Percentiles rank a stretch among this genome's conserved stretches.
phyloP scores from a whole-genome alignment of 1,284 basidiomycete species.

The Rhodotorula sp. region DNA sequence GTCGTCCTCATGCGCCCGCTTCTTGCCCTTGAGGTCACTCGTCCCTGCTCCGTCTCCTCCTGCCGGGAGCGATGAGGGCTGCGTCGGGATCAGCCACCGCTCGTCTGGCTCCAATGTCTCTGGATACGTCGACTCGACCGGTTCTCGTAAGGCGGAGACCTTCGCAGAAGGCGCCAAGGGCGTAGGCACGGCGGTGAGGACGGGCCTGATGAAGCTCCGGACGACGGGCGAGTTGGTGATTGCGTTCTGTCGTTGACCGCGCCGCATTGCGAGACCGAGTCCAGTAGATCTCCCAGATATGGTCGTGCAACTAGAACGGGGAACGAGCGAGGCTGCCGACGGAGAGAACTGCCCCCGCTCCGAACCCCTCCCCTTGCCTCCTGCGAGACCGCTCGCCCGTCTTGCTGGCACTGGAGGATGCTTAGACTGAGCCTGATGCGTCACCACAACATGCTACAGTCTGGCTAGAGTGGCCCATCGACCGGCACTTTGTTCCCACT shows the following conservation, averaged over 20 bases:
- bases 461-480: too few relatives aligned
- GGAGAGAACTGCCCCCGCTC: too few relatives aligned
- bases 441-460: too few relatives aligned
- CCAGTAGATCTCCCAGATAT: not conserved
- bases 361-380: too few relatives aligned
- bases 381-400: too few relatives aligned
- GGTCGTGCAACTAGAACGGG: not conserved
- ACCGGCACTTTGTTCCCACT: too few relatives aligned
- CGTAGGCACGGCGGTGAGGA: slow-evolving; percentile 16
- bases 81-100: slow-evolving; percentile 35
- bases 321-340: not conserved
- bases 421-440: too few relatives aligned
- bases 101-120: not conserved
- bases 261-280: not conserved
- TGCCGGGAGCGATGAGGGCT: slow-evolving; percentile 5
- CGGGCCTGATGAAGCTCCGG: slow-evolving; percentile 36
- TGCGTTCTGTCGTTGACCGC: slow-evolving; percentile 14
- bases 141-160: not conserved
- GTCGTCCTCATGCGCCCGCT: slow-evolving; percentile 23
- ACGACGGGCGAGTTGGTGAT: slow-evolving; percentile 39
- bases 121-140: too few relatives aligned
- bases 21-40: slow-evolving; percentile 32
- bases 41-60: not conserved
- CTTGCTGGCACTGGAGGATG: too few relatives aligned
- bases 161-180: not conserved